Base-by-base conservation (phyloP, 768 basidiomycete genomes). In the Exsudoporus frostii region DNA sequence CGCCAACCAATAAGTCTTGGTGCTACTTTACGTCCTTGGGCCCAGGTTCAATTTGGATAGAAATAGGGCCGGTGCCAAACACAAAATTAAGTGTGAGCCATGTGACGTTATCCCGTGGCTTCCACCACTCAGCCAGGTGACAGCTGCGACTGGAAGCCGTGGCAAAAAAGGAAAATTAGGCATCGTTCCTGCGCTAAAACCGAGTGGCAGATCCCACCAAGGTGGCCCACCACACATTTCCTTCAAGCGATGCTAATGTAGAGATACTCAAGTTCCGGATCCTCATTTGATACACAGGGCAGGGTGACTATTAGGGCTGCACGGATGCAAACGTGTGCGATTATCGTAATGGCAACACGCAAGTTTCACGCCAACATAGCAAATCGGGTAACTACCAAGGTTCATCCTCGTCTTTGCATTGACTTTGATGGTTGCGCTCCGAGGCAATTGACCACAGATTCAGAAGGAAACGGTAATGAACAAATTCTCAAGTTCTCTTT, bases 271-370 rank as follows among this genome's bases (percentile, higher is more conserved):
- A 22, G 39, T 22, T 48, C 39, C 40, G 40, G 22, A 27, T 42
- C 24, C 27, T 29, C n/a, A 24, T 38, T 53, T 44, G 58, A 59
- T 22, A 34, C 32, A 22, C 2, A 34, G 22, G 11, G n/a, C 41
- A 50, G 44, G 44, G 48, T 22, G 36, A 14, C 11, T 11, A 36
- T 15, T 7, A 10, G 4, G 14, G 14, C 17, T 4, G n/a, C 13
- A 13, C 13, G 34, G n/a, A 47, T 25, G 14, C 34, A 2, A 27
- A 19, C 34, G 13, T 4, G 34, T 5, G 33, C 22, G 37, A 45
- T 36, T 30, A 49, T 44, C 40, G 63, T 58, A 65, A 59, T 41
- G 22, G 40, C 34, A 39, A 54, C 43, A 17, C 34, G n/a, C 36
- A 32, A 20, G 58, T 60, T 62, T 64, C 52, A 52, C 14, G 17